phyloP scores from a whole-genome alignment of 495 filamentous ascomycete genomes.

The Aspergillus sclerotioniger region DNA sequence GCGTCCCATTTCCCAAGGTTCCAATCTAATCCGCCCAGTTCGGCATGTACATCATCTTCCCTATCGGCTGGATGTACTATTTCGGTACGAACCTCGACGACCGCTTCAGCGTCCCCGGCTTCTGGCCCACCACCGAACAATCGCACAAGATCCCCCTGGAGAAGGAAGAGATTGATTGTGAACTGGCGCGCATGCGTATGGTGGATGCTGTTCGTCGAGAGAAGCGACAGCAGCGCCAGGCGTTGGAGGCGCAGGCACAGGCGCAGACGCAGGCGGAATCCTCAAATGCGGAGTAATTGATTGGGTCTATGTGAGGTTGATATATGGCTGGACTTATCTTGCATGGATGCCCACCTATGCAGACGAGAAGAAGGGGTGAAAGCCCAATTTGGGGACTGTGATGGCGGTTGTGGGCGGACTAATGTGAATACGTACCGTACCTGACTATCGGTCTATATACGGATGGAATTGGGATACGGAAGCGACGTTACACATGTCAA shows the following conservation, averaged over 20 bases:
- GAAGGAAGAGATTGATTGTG: slow-evolving; percentile 76
- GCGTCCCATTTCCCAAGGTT: not conserved
- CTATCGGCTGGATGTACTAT: slow-evolving; percentile 99
- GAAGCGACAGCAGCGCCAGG: slow-evolving; percentile 57
- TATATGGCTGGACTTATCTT: not conserved
- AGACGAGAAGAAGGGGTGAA: not conserved
- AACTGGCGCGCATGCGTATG: slow-evolving; percentile 70
- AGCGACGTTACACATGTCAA: slow-evolving; percentile 20
- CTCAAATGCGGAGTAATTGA: slow-evolving; percentile 20
- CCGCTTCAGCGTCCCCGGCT: slow-evolving; percentile 81
- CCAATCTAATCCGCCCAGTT: slow-evolving; percentile 55
- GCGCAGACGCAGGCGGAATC: slow-evolving; percentile 27
- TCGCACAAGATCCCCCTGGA: slow-evolving; percentile 88
- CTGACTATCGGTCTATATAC: not conserved
- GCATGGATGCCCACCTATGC: not conserved
- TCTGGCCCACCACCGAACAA: slow-evolving; percentile 88
- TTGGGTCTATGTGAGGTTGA: slow-evolving; percentile 6
- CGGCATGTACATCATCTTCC: slow-evolving; percentile 97
- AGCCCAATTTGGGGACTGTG: not conserved
- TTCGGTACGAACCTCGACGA: slow-evolving; percentile 97
- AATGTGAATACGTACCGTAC: not conserved
- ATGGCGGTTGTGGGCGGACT: not conserved
- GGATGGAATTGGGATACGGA: slow-evolving; percentile 6
- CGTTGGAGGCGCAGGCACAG: slow-evolving; percentile 39
- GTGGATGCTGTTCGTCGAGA: slow-evolving; percentile 42